Conservation (phyloP, 257 asterid species). For the Dorcoceras hygrometricum region DNA sequence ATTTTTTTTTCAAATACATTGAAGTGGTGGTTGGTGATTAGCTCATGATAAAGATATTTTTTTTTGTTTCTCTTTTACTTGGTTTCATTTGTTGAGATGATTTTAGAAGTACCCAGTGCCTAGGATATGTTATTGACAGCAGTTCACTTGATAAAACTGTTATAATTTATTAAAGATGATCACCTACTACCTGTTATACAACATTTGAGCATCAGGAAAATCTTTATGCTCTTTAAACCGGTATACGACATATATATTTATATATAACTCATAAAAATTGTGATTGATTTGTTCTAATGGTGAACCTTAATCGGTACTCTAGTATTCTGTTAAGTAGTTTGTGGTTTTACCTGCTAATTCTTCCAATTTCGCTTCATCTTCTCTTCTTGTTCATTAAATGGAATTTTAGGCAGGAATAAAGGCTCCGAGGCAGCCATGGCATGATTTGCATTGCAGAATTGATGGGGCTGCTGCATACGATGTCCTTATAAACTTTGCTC, state of each 20-base stretch:
- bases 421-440: constrained; percentile 99
- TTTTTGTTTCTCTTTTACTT: not conserved
- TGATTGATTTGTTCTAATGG: no score
- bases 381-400: constrained; percentile 14
- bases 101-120: not conserved
- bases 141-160: no score
- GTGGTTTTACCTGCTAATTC: constrained; percentile 3
- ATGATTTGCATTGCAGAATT: constrained; percentile 85
- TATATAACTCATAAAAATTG: no score
- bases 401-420: constrained; percentile 56
- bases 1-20: no score
- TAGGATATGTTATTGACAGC: no score
- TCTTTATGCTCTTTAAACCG: no score
- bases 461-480: constrained; percentile 99
- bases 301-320: no score
- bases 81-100: not conserved
- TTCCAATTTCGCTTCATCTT: constrained; percentile 2
- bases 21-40: not conserved
- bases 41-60: not conserved
- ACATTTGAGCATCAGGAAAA: no score
- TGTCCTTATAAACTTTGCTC: constrained; percentile 90
- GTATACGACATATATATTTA: no score
- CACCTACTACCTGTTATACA: no score
- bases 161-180: no score
- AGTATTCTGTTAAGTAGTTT: constrained; percentile 3